phyloP scores from a whole-genome alignment of 179 eudicot species.

The Beta corolliflora region DNA sequence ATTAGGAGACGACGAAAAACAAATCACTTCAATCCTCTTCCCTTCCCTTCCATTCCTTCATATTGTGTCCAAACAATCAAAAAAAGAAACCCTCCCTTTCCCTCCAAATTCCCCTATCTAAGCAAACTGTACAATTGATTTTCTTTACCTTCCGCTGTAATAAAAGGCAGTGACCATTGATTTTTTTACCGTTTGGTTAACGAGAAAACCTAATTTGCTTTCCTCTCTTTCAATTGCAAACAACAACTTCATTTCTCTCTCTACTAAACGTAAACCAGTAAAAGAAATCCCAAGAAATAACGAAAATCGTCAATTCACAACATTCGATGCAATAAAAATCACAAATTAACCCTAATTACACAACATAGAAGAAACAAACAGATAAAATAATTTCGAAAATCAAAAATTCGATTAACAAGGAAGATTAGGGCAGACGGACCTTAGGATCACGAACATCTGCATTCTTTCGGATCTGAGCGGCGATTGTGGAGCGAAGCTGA shows the following conservation, averaged over 20 bases:
- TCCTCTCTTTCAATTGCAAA: too few species aligned
- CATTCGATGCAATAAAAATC: not conserved
- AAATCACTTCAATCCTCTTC: too few species aligned
- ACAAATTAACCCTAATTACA: not conserved
- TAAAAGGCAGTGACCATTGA: too few species aligned
- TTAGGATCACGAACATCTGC: slow-evolving; percentile 65
- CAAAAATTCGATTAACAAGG: not conserved
- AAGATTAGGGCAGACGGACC: slow-evolving; percentile 34
- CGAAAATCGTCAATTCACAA: not conserved
- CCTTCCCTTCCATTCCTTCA: too few species aligned
- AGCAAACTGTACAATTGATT: too few species aligned
- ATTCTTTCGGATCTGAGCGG: slow-evolving; percentile 80
- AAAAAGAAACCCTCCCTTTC: too few species aligned
- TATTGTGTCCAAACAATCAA: too few species aligned
- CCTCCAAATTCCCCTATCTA: too few species aligned
- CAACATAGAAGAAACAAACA: not conserved
- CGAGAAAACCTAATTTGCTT: too few species aligned
- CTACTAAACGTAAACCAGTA: not conserved
- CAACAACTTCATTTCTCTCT: not conserved
- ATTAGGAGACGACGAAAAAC: too few species aligned
- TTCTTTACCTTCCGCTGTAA: too few species aligned
- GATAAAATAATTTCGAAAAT: not conserved
- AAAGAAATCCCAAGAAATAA: not conserved
- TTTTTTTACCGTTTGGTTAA: too few species aligned
- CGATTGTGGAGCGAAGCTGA: slow-evolving; percentile 71